phyloP scores from a whole-genome alignment of 495 filamentous ascomycete genomes.

The Aspergillus cavernicola region DNA sequence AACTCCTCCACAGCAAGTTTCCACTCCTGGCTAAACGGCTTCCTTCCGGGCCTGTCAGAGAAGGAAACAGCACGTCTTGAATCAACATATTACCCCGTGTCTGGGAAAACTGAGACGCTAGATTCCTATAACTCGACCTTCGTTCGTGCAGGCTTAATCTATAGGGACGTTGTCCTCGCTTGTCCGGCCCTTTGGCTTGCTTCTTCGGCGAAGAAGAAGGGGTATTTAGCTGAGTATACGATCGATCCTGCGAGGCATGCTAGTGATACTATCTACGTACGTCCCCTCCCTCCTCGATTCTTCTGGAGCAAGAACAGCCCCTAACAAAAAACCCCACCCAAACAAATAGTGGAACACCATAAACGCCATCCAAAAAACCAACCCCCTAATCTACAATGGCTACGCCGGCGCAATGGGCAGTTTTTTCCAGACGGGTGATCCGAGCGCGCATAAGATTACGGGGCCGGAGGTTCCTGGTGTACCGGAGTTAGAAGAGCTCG shows the following conservation, averaged over 20 bases:
- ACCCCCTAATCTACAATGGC: constrained; percentile 53
- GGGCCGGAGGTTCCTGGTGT: constrained; percentile 39
- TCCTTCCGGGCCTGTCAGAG: constrained; percentile 43
- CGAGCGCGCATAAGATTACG: constrained; percentile 57
- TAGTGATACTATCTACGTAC: constrained; percentile 55
- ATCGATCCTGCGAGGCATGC: constrained; percentile 58
- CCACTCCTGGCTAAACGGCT: constrained; percentile 47
- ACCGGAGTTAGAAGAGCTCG: constrained; percentile 34
- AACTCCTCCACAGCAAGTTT: constrained; percentile 46
- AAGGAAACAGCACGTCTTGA: constrained; percentile 36
- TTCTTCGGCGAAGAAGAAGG: constrained; percentile 33
- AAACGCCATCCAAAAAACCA: constrained; percentile 49
- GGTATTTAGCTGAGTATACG: constrained; percentile 56
- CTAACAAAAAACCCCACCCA: too few relatives aligned
- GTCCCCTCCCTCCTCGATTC: constrained; percentile 15
- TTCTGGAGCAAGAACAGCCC: too few relatives aligned
- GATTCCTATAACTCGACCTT: constrained; percentile 43
- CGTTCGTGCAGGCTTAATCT: constrained; percentile 50
- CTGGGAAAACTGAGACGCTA: constrained; percentile 41
- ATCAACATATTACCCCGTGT: constrained; percentile 41
- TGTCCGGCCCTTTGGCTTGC: constrained; percentile 59
- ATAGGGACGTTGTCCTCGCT: constrained; percentile 55
- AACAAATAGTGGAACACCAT: constrained; percentile 55
- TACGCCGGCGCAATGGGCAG: constrained; percentile 57
- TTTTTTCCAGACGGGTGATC: constrained; percentile 57